Evolutionary conservation across 306 rosid genomes (phyloP).

Genomic region (Trichosanthes cucumerina): DNA sequence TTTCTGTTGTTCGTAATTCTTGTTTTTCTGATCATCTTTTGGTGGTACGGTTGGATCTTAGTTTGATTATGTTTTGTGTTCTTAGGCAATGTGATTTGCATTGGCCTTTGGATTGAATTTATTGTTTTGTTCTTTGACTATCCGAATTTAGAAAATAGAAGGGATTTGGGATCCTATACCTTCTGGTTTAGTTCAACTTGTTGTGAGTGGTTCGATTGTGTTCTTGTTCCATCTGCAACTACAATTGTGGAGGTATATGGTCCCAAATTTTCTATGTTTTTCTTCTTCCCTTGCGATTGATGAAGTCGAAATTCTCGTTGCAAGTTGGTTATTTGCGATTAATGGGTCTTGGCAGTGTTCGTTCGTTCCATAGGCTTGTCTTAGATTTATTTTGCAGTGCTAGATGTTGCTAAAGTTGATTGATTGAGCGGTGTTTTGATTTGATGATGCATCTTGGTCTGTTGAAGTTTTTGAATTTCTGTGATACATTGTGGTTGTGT

Average conservation of each 20-base stretch:
- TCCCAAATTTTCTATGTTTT: constrained; percentile 11
- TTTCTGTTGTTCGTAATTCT: constrained; percentile 10
- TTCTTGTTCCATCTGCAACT: constrained; percentile 6
- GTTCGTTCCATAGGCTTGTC: not conserved
- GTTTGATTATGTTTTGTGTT: constrained; percentile 2
- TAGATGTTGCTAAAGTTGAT: not conserved
- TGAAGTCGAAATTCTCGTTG: not conserved
- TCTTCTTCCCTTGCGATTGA: not conserved
- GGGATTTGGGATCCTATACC: constrained; percentile 13
- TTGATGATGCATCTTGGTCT: not conserved
- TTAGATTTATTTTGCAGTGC: not conserved
- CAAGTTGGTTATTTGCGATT: not conserved
- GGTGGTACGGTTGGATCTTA: not conserved
- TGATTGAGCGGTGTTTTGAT: not conserved
- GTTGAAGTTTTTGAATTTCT: not conserved
- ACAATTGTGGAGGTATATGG: constrained; percentile 15
- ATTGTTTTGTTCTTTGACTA: not conserved
- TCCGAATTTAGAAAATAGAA: not conserved
- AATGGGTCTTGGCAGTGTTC: not conserved
- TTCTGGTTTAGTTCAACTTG: constrained; percentile 9
- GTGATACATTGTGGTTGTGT: not conserved
- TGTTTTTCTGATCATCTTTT: not conserved
- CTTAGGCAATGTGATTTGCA: constrained; percentile 19
- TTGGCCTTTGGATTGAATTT: not conserved
- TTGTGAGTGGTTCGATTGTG: not conserved